Conservation (phyloP, 2,329 filamentous ascomycete genomes). For the Penicillium brasilianum region DNA sequence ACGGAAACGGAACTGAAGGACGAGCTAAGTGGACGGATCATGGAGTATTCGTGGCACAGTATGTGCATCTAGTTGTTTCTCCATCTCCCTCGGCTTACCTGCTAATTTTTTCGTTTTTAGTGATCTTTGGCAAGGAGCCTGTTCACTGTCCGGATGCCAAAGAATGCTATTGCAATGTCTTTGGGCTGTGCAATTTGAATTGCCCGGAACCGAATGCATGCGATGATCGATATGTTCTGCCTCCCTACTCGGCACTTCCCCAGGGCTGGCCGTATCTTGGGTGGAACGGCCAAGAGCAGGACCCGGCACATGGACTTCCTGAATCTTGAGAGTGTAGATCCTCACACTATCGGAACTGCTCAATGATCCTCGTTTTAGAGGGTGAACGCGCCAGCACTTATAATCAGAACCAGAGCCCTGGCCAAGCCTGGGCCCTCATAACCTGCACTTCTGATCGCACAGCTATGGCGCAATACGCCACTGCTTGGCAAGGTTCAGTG, state of each 20-base stretch:
- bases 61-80: constrained; percentile 31
- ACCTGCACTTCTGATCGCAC: not conserved
- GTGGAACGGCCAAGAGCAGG: constrained; percentile 52
- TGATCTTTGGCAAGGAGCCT: constrained; percentile 63
- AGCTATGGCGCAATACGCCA: not conserved
- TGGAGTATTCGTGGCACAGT: constrained; percentile 67
- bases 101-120: constrained; percentile 37
- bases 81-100: not conserved
- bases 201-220: constrained; percentile 54
- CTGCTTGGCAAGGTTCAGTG: not conserved
- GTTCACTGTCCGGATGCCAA: constrained; percentile 66
- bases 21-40: constrained; percentile 57
- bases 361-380: not conserved
- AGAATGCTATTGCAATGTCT: constrained; percentile 71
- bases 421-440: not conserved
- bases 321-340: constrained; percentile 25
- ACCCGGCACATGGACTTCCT: constrained; percentile 40
- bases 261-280: constrained; percentile 65
- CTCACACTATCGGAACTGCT: not conserved
- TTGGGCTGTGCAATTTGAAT: constrained; percentile 62
- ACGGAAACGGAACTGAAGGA: constrained; percentile 53
- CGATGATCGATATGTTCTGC: constrained; percentile 63
- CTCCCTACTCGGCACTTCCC: constrained; percentile 62
- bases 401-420: not conserved
- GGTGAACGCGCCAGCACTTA: not conserved